Evolutionary conservation across 805 yeast species (phyloP).

Genomic region (Metschnikowia similis): DNA sequence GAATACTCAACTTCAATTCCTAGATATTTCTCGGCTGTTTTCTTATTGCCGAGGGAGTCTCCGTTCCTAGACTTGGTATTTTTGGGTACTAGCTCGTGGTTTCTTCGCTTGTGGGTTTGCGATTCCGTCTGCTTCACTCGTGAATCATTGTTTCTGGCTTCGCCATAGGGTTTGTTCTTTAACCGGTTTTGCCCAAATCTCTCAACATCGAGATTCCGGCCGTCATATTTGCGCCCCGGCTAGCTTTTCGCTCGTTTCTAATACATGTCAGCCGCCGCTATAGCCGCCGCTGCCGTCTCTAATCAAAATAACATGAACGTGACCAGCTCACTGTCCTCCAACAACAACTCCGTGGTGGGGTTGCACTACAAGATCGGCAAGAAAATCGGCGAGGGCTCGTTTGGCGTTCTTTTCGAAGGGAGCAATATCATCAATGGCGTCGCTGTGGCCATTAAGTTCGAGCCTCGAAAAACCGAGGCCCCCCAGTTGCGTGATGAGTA

Average conservation of each 20-base stretch:
- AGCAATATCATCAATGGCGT: constrained; percentile 62
- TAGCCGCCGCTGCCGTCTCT: constrained; percentile 38
- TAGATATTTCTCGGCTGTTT: background rate
- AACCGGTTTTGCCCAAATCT: no score
- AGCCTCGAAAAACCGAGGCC: constrained; percentile 75
- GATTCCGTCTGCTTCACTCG: no score
- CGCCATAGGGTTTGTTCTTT: no score
- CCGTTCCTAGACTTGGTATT: no score
- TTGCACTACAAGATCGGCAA: constrained; percentile 76
- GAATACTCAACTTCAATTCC: background rate
- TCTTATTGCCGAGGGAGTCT: no score
- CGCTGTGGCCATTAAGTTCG: constrained; percentile 76
- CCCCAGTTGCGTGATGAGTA: constrained; percentile 82
- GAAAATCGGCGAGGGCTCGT: constrained; percentile 84
- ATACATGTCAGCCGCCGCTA: constrained; percentile 32
- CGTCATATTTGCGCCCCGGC: background rate
- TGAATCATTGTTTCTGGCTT: no score
- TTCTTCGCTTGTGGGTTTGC: no score
- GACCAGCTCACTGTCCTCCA: constrained; percentile 16
- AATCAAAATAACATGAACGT: constrained; percentile 17
- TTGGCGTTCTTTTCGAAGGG: constrained; percentile 82
- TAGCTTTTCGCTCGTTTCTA: background rate
- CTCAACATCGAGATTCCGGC: background rate
- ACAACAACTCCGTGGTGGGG: constrained; percentile 46
- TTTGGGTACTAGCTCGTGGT: no score